phyloP scores from a whole-genome alignment of 2,329 filamentous ascomycete genomes.

The Aspergillus tamarii region DNA sequence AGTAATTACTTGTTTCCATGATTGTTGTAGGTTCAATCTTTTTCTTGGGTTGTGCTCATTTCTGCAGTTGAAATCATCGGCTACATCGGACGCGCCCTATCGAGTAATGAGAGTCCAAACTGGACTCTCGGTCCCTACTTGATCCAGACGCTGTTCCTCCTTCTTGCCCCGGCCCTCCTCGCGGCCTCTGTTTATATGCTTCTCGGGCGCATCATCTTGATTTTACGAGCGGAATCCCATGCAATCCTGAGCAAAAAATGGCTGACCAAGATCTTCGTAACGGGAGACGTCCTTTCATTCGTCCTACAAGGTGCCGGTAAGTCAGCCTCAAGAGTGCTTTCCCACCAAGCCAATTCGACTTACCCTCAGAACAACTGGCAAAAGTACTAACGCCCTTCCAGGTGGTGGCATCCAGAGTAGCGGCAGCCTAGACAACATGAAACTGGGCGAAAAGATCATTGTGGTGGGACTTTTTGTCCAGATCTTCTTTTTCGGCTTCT shows the following conservation, averaged over 20 bases:
- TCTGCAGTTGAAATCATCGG: conserved; percentile 49
- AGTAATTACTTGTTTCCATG: conserved; percentile 1
- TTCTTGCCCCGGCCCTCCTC: conserved; percentile 28
- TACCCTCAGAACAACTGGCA: fast-evolving
- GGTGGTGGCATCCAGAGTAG: conserved; percentile 16
- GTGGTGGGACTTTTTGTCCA: conserved; percentile 61
- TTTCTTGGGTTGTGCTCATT: neutral
- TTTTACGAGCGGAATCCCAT: conserved; percentile 36
- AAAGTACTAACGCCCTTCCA: no score
- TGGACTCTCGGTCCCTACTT: conserved; percentile 30
- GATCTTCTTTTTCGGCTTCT: conserved; percentile 59
- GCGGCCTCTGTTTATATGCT: no score
- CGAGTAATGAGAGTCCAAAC: conserved; percentile 8
- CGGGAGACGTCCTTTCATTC: conserved; percentile 38
- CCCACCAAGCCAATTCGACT: no score
- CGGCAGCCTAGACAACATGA: conserved; percentile 10
- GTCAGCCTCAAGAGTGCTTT: neutral
- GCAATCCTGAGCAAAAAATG: conserved; percentile 37
- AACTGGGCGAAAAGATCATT: conserved; percentile 47
- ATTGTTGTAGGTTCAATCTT: no score
- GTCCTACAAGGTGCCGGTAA: conserved; percentile 34
- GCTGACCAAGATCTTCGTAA: conserved; percentile 45
- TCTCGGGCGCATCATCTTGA: conserved; percentile 29
- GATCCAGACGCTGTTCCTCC: conserved; percentile 38
- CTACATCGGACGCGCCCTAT: conserved; percentile 29